phyloP scores from a whole-genome alignment of 129 eudicot genomes.

The Centaurea solstitialis region DNA sequence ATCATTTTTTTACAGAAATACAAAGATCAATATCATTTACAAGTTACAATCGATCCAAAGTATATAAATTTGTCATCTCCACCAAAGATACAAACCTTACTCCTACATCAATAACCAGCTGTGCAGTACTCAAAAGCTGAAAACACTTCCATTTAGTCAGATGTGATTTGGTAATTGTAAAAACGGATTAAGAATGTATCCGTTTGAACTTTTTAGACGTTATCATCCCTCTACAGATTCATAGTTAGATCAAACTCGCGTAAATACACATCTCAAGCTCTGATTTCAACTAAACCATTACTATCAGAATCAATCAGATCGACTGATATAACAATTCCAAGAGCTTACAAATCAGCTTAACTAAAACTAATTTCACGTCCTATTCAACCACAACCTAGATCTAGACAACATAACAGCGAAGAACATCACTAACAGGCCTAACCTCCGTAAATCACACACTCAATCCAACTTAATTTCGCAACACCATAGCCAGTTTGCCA shows the following conservation, averaged over 20 bases:
- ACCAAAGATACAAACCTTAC: background rate
- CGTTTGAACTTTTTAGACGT: background rate
- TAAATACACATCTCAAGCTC: conserved; percentile 2
- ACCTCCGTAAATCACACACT: conserved; percentile 1
- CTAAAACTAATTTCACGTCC: background rate
- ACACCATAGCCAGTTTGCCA: conserved; percentile 16
- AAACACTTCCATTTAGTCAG: background rate
- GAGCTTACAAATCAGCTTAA: conserved; percentile 16
- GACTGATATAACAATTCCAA: conserved; percentile 4
- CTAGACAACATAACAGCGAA: background rate
- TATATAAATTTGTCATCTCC: background rate
- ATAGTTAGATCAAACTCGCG: conserved; percentile 12
- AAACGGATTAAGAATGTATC: background rate
- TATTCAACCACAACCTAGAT: conserved; percentile 9
- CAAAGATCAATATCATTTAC: background rate
- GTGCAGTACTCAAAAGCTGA: background rate
- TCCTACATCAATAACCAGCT: background rate
- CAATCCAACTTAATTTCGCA: conserved; percentile 14
- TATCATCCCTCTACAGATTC: background rate
- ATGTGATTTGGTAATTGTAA: background rate
- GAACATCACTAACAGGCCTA: conserved; percentile 3
- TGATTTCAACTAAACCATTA: conserved; percentile 12
- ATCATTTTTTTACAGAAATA: background rate
- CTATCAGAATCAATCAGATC: conserved; percentile 15
- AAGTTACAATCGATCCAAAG: background rate